These are phyloP conservation scores for Globisporangium apiculatum DNA, from an alignment of 352 stramenopile species.

Conservation along the genomic window DNA sequence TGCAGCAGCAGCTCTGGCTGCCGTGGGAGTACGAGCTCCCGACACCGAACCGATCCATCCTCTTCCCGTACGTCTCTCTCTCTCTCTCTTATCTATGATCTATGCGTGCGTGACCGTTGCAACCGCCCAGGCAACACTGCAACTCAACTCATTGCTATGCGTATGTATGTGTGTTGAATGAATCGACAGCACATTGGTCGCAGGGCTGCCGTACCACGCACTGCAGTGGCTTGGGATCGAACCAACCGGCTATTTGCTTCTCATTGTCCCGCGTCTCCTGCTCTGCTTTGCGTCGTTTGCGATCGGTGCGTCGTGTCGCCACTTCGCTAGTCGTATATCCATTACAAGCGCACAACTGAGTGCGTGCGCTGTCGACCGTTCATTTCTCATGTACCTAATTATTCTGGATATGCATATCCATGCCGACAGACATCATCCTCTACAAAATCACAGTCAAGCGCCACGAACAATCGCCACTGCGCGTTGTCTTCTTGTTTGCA, in stretches of 20 bases:
- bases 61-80: constrained; percentile 50
- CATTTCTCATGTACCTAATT: too few relatives aligned
- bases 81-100: neutral
- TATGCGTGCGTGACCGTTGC: too few relatives aligned
- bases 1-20: constrained; percentile 30
- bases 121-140: too few relatives aligned
- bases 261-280: constrained; percentile 49
- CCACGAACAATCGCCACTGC: constrained; percentile 10
- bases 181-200: constrained; percentile 31
- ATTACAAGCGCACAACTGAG: too few relatives aligned
- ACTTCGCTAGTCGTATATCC: too few relatives aligned
- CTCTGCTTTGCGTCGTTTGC: constrained; percentile 55
- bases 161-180: too few relatives aligned
- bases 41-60: constrained; percentile 56
- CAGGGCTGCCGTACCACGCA: constrained; percentile 40
- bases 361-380: neutral
- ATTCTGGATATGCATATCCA: too few relatives aligned
- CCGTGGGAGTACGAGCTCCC: constrained; percentile 73
- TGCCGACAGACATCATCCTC: constrained; percentile 27
- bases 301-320: constrained; percentile 19
- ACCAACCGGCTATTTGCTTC: constrained; percentile 32
- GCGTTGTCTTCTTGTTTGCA: constrained; percentile 42
- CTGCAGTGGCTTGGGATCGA: constrained; percentile 30
- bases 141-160: too few relatives aligned
- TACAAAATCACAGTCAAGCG: constrained; percentile 32